phyloP scores from a whole-genome alignment of 306 rosid genomes.

The Calophaca sinica region DNA sequence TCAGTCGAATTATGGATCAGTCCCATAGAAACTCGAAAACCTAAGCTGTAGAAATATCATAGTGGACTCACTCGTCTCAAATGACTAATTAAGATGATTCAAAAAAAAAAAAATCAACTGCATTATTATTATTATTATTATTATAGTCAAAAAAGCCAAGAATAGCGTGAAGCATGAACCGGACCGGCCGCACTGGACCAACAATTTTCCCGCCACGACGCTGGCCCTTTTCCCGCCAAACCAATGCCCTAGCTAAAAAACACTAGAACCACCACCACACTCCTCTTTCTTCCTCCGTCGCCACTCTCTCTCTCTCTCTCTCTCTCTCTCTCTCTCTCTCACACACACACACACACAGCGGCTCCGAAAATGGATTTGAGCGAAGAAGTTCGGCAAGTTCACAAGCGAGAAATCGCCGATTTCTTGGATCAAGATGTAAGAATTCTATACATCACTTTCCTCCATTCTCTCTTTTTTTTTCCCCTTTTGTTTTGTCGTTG shows the following conservation, averaged over 20 bases:
- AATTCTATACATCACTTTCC: not conserved
- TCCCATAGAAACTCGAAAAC: no score
- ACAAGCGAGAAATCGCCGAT: constrained; percentile 86
- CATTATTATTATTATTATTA: no score
- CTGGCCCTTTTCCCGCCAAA: constrained; percentile 68
- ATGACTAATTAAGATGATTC: no score
- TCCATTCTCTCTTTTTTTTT: not conserved
- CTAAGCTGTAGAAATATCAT: no score
- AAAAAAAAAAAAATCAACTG: no score
- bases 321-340: not conserved
- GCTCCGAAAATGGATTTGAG: constrained; percentile 70
- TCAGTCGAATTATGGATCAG: no score
- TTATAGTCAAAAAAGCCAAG: no score
- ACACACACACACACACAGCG: not conserved
- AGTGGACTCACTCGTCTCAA: no score
- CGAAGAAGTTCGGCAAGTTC: constrained; percentile 91
- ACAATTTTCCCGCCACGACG: constrained; percentile 59
- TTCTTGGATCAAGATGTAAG: constrained; percentile 89
- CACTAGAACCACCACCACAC: constrained; percentile 2
- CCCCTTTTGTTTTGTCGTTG: not conserved
- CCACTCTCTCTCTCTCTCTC: constrained; percentile 9
- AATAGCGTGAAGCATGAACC: not conserved
- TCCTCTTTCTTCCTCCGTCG: not conserved
- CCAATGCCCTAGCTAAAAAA: constrained; percentile 15
- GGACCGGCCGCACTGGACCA: not conserved